Percentiles rank a stretch among this genome's conserved stretches.
These are phyloP conservation scores for Candida mesenterica DNA, from an alignment of 1,139 yeast species.

Conservation along the genomic window DNA sequence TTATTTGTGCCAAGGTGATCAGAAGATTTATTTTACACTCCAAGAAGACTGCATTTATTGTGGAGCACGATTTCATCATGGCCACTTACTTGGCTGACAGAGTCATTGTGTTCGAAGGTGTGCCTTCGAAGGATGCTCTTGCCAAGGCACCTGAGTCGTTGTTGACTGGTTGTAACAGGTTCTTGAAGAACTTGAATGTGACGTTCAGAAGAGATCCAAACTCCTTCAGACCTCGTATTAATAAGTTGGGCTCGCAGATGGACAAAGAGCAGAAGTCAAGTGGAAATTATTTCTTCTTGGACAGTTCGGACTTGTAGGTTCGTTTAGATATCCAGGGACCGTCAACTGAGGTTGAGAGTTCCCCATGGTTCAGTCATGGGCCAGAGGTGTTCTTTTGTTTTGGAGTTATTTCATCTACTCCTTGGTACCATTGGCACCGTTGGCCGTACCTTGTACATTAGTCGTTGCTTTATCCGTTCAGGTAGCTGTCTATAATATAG, in stretches of 20 bases:
- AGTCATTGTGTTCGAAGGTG: constrained; percentile 96
- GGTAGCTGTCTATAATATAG: background rate
- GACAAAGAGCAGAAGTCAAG: constrained; percentile 91
- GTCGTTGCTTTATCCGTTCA: constrained; percentile 1
- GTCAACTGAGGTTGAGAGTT: background rate
- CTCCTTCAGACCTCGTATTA: constrained; percentile 97
- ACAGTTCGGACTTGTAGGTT: constrained; percentile 50
- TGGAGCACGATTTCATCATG: constrained; percentile 99
- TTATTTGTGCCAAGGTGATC: constrained; percentile 95
- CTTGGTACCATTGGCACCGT: background rate
- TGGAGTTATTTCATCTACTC: constrained; percentile 1
- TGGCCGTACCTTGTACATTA: constrained; percentile 12
- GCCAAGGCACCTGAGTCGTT: constrained; percentile 90
- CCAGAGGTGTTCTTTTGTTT: too few relatives aligned
- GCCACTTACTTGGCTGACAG: constrained; percentile 98
- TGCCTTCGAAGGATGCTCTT: constrained; percentile 77
- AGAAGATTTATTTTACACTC: constrained; percentile 95
- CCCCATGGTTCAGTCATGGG: constrained; percentile 2
- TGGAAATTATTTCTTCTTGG: constrained; percentile 96
- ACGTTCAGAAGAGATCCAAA: constrained; percentile 99
- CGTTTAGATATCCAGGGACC: constrained; percentile 1
- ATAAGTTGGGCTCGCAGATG: constrained; percentile 96
- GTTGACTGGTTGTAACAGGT: constrained; percentile 94
- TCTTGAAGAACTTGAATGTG: constrained; percentile 94
- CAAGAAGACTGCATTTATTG: constrained; percentile 95